These are phyloP conservation scores for Ceratobasidium papillatum DNA, from an alignment of 1,284 basidiomycete species.

Conservation along the genomic window DNA sequence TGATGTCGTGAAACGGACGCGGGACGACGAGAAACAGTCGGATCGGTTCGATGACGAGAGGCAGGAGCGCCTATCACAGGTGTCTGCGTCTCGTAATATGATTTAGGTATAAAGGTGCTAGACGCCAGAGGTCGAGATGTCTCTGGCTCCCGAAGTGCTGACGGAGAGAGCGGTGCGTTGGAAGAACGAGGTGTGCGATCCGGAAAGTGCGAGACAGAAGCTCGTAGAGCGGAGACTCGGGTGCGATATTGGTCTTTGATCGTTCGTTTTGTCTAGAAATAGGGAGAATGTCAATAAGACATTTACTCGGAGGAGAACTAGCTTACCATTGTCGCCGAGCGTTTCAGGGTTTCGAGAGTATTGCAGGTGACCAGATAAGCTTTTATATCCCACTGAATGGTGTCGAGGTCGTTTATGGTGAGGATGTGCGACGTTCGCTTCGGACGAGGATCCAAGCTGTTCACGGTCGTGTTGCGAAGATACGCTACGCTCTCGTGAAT, in stretches of 20 bases:
- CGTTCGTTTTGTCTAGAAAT: background rate
- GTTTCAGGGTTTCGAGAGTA: slow-evolving; percentile 15
- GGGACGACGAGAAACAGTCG: too few species aligned
- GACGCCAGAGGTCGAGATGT: background rate
- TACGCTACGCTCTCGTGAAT: slow-evolving; percentile 26
- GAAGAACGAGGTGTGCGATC: background rate
- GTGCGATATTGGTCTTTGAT: background rate
- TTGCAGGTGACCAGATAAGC: background rate
- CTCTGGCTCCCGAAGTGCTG: background rate
- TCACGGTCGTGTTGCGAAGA: background rate
- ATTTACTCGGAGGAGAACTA: background rate
- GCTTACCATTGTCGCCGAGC: slow-evolving; percentile 1
- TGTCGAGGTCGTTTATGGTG: background rate
- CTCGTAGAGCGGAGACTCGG: background rate
- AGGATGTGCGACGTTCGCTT: background rate
- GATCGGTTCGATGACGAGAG: too few species aligned
- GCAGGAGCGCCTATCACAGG: too few species aligned
- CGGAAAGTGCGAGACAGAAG: background rate
- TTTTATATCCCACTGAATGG: slow-evolving; percentile 30
- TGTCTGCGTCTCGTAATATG: too few species aligned
- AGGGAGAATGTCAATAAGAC: background rate
- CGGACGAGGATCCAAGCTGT: background rate
- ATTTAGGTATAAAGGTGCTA: too few species aligned
- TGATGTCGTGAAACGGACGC: too few species aligned
- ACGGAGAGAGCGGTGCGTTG: background rate